Base-by-base conservation (phyloP, 805 yeast species). In the Zygosaccharomyces bisporus region DNA sequence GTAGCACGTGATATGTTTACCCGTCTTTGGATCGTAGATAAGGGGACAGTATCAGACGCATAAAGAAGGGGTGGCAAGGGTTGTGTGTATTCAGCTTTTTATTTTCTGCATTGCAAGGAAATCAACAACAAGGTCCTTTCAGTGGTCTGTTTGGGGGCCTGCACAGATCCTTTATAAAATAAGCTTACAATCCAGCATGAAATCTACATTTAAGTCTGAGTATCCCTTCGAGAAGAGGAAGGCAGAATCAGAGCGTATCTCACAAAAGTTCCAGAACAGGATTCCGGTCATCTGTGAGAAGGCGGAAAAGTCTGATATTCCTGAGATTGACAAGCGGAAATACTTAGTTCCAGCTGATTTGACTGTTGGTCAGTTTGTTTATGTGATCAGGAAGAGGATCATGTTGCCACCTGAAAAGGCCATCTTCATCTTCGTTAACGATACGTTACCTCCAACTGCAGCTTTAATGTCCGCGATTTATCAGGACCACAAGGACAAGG, bases 351-450 rank as follows among this genome's bases (percentile, higher is more conserved):
- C 99, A 6, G 82, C 90, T 20, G 99, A 93, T 64, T 77, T 93
- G 58, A 88, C 97, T 0, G 96, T 93, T 47, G 99, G 99, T 34
- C 99, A 93, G 69, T 91, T 93, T 71, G 99, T 93, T 35, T 93
- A 93, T 63, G 99, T 93, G 49, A 88, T 93, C 57, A 83, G 99
- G 69, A 90, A 91, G 71, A 83, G 99, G 67, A 90, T 93, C 67
- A 86, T 86, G 73, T 77, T 93, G 52, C 96, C 96, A 38, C 86
- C 96, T 21, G 99, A 93, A 68, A 90, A 91, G 81, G 99, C 99
- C 34, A 91, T 93, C 53, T 93, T 93, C 69, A 89, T 93, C 54
- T 93, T 93, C 66, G 96, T 93, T 52, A 91, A 93, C 63, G 99
- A 93, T 66, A 89, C 93, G 45, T 76, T 93, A 56, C 99, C 99